These are phyloP conservation scores for Hymenoscyphus scutula DNA, from an alignment of 2,329 filamentous ascomycete genomes.

Conservation along the genomic window DNA sequence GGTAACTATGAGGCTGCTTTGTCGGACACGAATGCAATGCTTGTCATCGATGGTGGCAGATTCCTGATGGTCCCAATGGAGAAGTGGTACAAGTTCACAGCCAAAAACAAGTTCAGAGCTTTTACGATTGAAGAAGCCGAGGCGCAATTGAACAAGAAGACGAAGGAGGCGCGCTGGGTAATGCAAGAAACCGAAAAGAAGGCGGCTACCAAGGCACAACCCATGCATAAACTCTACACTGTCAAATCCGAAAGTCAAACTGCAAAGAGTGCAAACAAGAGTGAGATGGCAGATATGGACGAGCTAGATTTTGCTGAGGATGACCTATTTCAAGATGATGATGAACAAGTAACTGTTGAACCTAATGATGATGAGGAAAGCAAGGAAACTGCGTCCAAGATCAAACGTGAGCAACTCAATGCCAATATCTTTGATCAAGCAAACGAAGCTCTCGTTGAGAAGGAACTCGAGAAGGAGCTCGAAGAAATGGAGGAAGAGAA, in stretches of 20 bases:
- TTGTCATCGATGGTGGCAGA: conserved; percentile 65
- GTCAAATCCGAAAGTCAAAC: conserved; percentile 70
- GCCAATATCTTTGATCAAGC: conserved; percentile 78
- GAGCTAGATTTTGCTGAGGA: conserved; percentile 66
- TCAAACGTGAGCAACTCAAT: conserved; percentile 78
- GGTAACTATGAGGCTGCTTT: conserved; percentile 87
- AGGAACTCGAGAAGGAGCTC: conserved; percentile 43
- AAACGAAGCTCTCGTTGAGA: conserved; percentile 62
- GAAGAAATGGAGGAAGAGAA: conserved; percentile 68
- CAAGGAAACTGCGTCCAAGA: conserved; percentile 68
- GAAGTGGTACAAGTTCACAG: conserved; percentile 89
- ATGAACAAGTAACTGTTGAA: conserved; percentile 74
- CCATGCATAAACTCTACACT: conserved; percentile 46
- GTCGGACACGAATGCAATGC: conserved; percentile 79
- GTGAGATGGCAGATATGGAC: conserved; percentile 67
- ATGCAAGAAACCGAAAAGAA: conserved; percentile 61
- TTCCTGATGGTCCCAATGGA: conserved; percentile 90
- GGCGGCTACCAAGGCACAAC: conserved; percentile 55
- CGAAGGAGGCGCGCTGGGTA: conserved; percentile 76
- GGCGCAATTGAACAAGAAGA: conserved; percentile 75
- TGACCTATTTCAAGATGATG: conserved; percentile 81
- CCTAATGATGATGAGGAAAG: conserved; percentile 77
- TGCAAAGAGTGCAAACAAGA: conserved; percentile 58
- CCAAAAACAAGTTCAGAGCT: conserved; percentile 75
- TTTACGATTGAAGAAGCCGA: conserved; percentile 84